Base-by-base conservation (phyloP, 2,329 filamentous ascomycete species). In the Penicillium concentricum region DNA sequence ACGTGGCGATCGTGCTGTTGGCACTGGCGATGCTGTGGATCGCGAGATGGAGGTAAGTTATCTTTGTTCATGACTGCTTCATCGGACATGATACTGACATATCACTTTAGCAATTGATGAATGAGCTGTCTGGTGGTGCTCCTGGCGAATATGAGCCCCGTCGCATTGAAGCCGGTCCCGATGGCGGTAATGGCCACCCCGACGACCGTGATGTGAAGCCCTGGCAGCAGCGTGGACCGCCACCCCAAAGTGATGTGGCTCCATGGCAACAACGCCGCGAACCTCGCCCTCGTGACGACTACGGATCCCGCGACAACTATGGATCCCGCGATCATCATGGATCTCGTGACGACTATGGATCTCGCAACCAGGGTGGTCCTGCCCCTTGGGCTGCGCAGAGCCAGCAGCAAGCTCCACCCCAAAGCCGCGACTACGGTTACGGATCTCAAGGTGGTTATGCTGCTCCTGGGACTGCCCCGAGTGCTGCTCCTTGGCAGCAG, bases 191-290 rank as follows among this genome's bases (percentile, higher is more conserved):
- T 24, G 61, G 72, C 42, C 75, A 75, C 46, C 58, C 61, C 26
- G 72, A 74, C 37, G 75, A 77, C 51, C 73, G 71, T 56, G 86
- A 88, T 65, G 81, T 84, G 65, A 93, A 91, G 76, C 92, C 92
- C 49, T 97, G 92, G 92, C 89, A 96, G 91, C 89, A 96, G 54
- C 72, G 90, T 70, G 90, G 88, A 37, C 90, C 91, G 18, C 92
- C 89, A 30, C 68, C 71, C 28, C 54, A 30, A 22, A 91, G 90
- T 56, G 91, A 88, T 57, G 84, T 90, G 72, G 92, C 92, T 64
- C 92, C 92, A 8, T 96, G 92, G 91, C 78, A 82, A 71, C 79
- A 79, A 59, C 72, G 78, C 57, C 80, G 81, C 59, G 86, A 89
- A 55, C 82, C 84, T 61, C 78, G 76, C 44, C 57, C 63, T 55